These are phyloP conservation scores for Hippophae rhamnoides DNA, from an alignment of 306 rosid species.

Conservation along the genomic window DNA sequence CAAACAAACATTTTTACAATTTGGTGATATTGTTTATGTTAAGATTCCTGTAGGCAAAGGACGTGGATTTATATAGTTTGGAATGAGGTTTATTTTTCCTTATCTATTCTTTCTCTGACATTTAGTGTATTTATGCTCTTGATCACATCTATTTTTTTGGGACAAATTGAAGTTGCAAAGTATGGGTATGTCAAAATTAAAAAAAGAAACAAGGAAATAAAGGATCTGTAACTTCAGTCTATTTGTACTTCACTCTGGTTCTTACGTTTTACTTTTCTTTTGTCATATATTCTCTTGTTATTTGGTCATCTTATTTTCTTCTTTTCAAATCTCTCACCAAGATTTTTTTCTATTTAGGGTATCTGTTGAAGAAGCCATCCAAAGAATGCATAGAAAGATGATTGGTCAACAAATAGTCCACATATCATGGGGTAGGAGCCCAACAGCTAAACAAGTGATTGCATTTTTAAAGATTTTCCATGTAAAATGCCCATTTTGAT, in stretches of 20 bases:
- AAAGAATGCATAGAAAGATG: slow-evolving; percentile 27
- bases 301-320: slow-evolving; percentile 6
- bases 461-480: no score
- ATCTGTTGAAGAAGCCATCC: slow-evolving; percentile 80
- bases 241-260: neutral
- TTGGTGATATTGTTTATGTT: slow-evolving; percentile 62
- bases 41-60: slow-evolving; percentile 80
- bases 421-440: no score
- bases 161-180: slow-evolving; percentile 3
- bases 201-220: neutral
- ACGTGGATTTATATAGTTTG: slow-evolving; percentile 50
- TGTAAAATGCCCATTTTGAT: no score
- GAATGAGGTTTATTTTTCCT: neutral
- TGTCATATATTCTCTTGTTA: neutral
- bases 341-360: slow-evolving; percentile 33
- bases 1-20: slow-evolving; percentile 72
- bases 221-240: neutral
- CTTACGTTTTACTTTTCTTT: slow-evolving; percentile 1
- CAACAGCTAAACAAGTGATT: no score
- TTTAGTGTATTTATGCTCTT: slow-evolving; percentile 5
- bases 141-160: neutral
- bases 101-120: neutral
- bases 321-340: neutral
- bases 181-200: neutral
- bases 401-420: no score